Evolutionary conservation across 2,329 filamentous ascomycete species (phyloP).

Genomic region (Karstenula rhodostoma): DNA sequence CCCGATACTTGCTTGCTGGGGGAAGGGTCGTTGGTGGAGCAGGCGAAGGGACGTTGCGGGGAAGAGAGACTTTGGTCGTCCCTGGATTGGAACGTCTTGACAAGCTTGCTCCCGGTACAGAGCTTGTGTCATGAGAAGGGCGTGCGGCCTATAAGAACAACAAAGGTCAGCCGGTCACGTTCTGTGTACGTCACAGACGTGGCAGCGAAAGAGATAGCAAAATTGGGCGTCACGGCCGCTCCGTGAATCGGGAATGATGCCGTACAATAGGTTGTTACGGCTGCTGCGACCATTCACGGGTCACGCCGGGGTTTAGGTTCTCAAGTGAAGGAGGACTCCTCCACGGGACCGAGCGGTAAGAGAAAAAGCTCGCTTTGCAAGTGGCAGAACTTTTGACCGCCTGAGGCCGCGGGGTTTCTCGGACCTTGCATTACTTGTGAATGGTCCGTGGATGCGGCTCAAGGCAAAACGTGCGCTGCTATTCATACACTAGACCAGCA

Average conservation of each 20-base stretch:
- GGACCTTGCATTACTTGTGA: conserved; percentile 16
- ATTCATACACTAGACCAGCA: conserved; percentile 32
- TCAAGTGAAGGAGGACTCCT: conserved; percentile 29
- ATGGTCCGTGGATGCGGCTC: conserved; percentile 21
- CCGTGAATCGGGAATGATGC: conserved; percentile 29
- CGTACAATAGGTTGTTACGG: conserved; percentile 22
- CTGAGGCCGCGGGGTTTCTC: neutral
- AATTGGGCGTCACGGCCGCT: conserved; percentile 8
- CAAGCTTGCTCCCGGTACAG: neutral
- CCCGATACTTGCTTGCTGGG: conserved; percentile 15
- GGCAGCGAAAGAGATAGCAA: neutral
- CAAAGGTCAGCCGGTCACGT: neutral
- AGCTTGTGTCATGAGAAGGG: neutral
- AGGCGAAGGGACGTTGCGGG: conserved; percentile 11
- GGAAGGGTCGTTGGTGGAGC: conserved; percentile 12
- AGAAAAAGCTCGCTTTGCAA: conserved; percentile 16
- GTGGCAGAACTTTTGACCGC: conserved; percentile 15
- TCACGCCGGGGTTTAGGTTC: conserved; percentile 26
- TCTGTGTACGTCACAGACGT: conserved; percentile 9
- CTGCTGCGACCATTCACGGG: conserved; percentile 30
- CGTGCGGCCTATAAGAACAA: conserved; percentile 10
- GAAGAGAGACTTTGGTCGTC: neutral
- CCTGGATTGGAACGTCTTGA: neutral
- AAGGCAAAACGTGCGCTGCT: conserved; percentile 23
- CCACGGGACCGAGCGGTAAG: conserved; percentile 34